Evolutionary conservation across 371 early-diverging fungal genomes (phyloP), one percentile per base, ranked within the genome.

Genomic region (Mortierella sp.): DNA sequence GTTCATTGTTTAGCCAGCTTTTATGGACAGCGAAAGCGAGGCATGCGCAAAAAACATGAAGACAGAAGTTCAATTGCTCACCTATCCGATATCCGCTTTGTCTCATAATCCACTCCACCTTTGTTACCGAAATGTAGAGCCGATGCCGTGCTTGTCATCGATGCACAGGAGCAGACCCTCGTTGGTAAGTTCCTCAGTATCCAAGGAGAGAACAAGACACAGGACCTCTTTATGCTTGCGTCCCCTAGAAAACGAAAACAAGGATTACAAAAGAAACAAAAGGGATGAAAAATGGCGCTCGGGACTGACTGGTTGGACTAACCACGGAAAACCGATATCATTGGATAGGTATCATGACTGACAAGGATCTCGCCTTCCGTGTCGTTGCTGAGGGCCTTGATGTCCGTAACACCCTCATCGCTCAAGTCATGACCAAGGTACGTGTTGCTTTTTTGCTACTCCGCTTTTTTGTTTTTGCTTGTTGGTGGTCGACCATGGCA

Each of bases 351-450:
- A 97, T 97, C 76, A 91, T 97, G 80, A 97, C 97, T 3, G 97
- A 96, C 72, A 92, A 92, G 85, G 93, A 92, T 81, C 89, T 92
- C 46, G 93, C 96, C 9, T 96, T 93, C 88, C 90, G 96, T 34
- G 97, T 95, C 48, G 94, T 96, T 53, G 96, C 97, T 31, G 96
- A 95, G 73, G 95, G 95, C 9, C 90, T 93, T 16, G 95, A 96
- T 74, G 89, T 93, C 70, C 86, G 92, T 57, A 89, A 89, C 40
- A 95, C 95, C 40, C 86, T 90, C 28, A 93, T 96, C 79, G 87
- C 92, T 31, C 91, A 93, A 48, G 94, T 96, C 75, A 95, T 95
- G 91, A 97, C 97, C 50, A 89, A 78, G 72, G 83, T 85, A 85
- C 9, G 9, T 10, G 9, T 16, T n/a, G 1, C 44, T 57, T 40